phyloP scores from a whole-genome alignment of 176 grass and related monocot species.

The Leersia perrieri region DNA sequence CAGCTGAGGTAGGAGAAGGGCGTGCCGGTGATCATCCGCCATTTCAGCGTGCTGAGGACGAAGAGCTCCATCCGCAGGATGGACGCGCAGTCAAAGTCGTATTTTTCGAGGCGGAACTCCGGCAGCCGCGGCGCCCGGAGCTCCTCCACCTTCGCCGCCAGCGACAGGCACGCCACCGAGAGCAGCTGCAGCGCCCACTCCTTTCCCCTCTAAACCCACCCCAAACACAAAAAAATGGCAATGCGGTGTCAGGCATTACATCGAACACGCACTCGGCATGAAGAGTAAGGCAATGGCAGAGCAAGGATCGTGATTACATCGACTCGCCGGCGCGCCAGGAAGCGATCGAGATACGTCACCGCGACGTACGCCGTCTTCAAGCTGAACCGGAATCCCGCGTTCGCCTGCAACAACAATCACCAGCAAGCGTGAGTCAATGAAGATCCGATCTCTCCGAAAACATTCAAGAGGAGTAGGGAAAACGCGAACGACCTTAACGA shows the following conservation, averaged over 20 bases:
- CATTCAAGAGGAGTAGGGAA: neutral
- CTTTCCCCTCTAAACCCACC: slow-evolving; percentile 46
- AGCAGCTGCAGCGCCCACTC: slow-evolving; percentile 74
- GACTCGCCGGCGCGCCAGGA: slow-evolving; percentile 50
- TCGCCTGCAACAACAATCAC: slow-evolving; percentile 58
- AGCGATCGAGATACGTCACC: slow-evolving; percentile 84
- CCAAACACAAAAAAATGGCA: neutral
- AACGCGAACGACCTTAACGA: slow-evolving; percentile 50
- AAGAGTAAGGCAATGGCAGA: neutral
- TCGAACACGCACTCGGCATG: slow-evolving; percentile 2
- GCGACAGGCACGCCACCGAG: slow-evolving; percentile 71
- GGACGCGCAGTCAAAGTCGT: slow-evolving; percentile 38
- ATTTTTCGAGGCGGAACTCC: slow-evolving; percentile 49
- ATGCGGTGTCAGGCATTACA: slow-evolving; percentile 9
- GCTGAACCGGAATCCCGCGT: slow-evolving; percentile 48
- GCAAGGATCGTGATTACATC: slow-evolving; percentile 34
- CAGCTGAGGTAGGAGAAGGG: slow-evolving; percentile 81
- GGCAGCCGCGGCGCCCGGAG: slow-evolving; percentile 43
- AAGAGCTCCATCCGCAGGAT: slow-evolving; percentile 88
- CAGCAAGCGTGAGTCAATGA: neutral
- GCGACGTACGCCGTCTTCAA: slow-evolving; percentile 75
- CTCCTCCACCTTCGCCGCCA: slow-evolving; percentile 93
- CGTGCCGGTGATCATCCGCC: slow-evolving; percentile 67
- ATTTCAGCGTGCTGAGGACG: slow-evolving; percentile 61
- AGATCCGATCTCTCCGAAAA: neutral